A percentile compares a stretch with the other conserved stretches of the same genome.
These are phyloP conservation scores for Punica granatum DNA, from an alignment of 345 rosid genomes.

Conservation along the genomic window DNA sequence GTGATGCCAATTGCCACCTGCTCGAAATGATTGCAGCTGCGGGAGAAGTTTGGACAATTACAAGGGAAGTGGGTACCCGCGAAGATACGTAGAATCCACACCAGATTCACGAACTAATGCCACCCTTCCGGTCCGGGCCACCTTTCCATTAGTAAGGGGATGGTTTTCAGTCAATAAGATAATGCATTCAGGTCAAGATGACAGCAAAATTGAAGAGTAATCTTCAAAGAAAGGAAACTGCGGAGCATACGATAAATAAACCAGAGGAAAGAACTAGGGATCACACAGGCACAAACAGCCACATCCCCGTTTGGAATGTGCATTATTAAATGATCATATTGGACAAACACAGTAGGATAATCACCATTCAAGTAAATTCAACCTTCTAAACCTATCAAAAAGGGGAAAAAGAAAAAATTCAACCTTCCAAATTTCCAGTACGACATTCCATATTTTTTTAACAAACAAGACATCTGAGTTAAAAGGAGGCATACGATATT, in stretches of 20 bases:
- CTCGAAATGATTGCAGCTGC: not conserved
- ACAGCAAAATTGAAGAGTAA: not conserved
- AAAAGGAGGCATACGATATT: no score
- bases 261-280: not conserved
- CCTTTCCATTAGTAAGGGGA: slow-evolving; percentile 26
- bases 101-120: slow-evolving; percentile 86
- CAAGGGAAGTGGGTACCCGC: slow-evolving; percentile 71
- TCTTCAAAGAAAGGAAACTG: not conserved
- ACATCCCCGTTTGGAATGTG: not conserved
- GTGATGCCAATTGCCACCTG: not conserved
- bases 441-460: no score
- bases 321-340: not conserved
- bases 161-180: not conserved
- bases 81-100: slow-evolving; percentile 77
- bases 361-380: no score
- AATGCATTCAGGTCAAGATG: not conserved
- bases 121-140: slow-evolving; percentile 85
- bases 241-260: not conserved
- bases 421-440: no score
- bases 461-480: no score
- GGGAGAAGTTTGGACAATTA: not conserved
- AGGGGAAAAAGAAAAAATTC: no score
- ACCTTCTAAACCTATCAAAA: not conserved
- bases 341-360: no score
- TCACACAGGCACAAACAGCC: not conserved